Evolutionary conservation across 257 asterid genomes (phyloP).

Genomic region (Ehretia macrophylla): DNA sequence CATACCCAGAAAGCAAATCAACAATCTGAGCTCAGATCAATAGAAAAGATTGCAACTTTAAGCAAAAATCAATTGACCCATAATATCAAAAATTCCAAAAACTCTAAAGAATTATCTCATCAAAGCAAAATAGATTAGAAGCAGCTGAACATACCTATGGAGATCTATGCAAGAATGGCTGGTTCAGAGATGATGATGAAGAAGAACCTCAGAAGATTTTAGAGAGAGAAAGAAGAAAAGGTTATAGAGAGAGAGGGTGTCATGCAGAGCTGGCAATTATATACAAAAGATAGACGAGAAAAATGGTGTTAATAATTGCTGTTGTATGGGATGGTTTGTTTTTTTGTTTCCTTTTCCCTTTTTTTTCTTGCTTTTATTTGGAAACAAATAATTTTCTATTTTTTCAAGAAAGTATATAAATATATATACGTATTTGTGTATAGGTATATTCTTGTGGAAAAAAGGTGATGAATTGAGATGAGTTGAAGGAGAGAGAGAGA

Average conservation of each 20-base stretch:
- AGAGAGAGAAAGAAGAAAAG: background rate
- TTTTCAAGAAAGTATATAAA: too few species aligned
- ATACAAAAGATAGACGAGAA: background rate
- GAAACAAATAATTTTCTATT: background rate
- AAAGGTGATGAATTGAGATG: background rate
- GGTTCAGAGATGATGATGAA: background rate
- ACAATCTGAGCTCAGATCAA: background rate
- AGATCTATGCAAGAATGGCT: background rate
- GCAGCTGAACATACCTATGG: background rate
- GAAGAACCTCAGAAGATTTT: background rate
- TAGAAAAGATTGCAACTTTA: background rate
- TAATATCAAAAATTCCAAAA: background rate
- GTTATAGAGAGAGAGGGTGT: background rate
- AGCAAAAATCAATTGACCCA: background rate
- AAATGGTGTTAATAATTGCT: background rate
- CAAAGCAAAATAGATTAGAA: background rate
- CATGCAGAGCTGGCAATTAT: constrained; percentile 2
- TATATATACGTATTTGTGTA: background rate
- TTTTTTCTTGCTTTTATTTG: background rate
- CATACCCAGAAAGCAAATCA: background rate
- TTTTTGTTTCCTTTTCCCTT: background rate
- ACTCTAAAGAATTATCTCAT: background rate
- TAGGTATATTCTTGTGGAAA: background rate
- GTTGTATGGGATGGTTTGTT: background rate
- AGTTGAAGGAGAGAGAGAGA: background rate